phyloP scores from a whole-genome alignment of 1,139 yeast species.

The Yamadazyma sp. region DNA sequence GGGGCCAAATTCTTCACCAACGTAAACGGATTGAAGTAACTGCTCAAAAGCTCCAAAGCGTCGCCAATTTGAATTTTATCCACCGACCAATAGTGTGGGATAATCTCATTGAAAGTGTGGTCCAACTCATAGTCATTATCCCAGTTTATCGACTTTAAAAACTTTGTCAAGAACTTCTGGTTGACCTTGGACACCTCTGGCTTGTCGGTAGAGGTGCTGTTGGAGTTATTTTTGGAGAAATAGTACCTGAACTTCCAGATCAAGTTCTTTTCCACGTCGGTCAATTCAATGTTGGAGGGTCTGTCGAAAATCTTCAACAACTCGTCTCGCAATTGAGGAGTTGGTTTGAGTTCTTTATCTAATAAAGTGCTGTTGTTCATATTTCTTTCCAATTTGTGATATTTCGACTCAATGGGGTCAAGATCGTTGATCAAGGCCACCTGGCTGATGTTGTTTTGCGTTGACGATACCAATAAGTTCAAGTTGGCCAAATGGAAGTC shows the following conservation, averaged over 20 bases:
- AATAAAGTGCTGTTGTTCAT: slow-evolving; percentile 72
- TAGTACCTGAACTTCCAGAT: slow-evolving; percentile 93
- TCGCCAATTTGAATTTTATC: slow-evolving; percentile 89
- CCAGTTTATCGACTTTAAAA: slow-evolving; percentile 86
- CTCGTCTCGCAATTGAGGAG: slow-evolving; percentile 78
- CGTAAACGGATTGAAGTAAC: slow-evolving; percentile 52
- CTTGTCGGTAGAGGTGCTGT: slow-evolving; percentile 13
- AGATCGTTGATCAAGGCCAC: slow-evolving; percentile 1
- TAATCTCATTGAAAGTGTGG: slow-evolving; percentile 66
- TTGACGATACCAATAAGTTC: not conserved
- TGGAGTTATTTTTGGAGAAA: slow-evolving; percentile 58
- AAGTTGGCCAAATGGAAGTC: slow-evolving; percentile 28
- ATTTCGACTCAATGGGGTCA: slow-evolving; percentile 79
- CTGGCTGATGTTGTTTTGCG: not conserved
- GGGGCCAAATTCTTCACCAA: slow-evolving; percentile 20
- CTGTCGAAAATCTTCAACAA: slow-evolving; percentile 65
- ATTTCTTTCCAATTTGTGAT: slow-evolving; percentile 74
- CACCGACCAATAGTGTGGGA: slow-evolving; percentile 46
- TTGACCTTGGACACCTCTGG: slow-evolving; percentile 29
- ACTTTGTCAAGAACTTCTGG: slow-evolving; percentile 66
- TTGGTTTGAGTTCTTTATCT: slow-evolving; percentile 86
- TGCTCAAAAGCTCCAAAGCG: slow-evolving; percentile 84
- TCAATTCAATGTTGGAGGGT: slow-evolving; percentile 81
- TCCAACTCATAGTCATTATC: slow-evolving; percentile 76
- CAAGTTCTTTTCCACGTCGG: slow-evolving; percentile 81